phyloP scores from a whole-genome alignment of 192 early-diverging fungal genomes.

The Coemansia sp. region DNA sequence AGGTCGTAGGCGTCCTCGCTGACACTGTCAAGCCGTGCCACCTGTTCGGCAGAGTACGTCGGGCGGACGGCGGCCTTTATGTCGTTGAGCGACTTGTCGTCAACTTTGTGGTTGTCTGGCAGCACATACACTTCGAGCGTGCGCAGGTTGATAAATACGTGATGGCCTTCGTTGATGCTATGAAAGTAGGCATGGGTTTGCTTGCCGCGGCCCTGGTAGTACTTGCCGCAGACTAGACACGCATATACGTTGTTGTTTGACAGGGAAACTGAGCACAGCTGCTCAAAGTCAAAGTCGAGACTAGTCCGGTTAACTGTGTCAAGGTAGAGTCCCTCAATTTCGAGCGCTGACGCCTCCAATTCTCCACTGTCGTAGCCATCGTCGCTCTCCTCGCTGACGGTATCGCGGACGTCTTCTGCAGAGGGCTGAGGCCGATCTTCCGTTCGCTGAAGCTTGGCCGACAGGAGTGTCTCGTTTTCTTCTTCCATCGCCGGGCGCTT shows the following conservation, averaged over 20 bases:
- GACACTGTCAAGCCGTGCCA: constrained; percentile 64
- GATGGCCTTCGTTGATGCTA: constrained; percentile 91
- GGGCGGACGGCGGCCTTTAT: constrained; percentile 91
- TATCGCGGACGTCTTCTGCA: background rate
- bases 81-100: constrained; percentile 81
- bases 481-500: constrained; percentile 6
- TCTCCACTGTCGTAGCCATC: constrained; percentile 1
- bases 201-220: constrained; percentile 89
- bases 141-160: constrained; percentile 90
- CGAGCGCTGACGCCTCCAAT: background rate
- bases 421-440: background rate
- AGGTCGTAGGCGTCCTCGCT: constrained; percentile 67
- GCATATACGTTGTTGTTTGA: constrained; percentile 93
- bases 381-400: background rate
- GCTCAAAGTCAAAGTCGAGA: constrained; percentile 99
- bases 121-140: constrained; percentile 85
- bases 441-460: constrained; percentile 13
- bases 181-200: constrained; percentile 94
- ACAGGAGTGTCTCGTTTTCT: background rate
- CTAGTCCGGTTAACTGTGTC: constrained; percentile 82
- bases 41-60: constrained; percentile 66
- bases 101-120: constrained; percentile 92
- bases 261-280: constrained; percentile 93
- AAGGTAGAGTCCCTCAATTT: constrained; percentile 62
- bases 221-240: constrained; percentile 95